Evolutionary conservation across 225 moss, liverwort and hornwort species (phyloP).

Genomic region (Physcomitrium patens): DNA sequence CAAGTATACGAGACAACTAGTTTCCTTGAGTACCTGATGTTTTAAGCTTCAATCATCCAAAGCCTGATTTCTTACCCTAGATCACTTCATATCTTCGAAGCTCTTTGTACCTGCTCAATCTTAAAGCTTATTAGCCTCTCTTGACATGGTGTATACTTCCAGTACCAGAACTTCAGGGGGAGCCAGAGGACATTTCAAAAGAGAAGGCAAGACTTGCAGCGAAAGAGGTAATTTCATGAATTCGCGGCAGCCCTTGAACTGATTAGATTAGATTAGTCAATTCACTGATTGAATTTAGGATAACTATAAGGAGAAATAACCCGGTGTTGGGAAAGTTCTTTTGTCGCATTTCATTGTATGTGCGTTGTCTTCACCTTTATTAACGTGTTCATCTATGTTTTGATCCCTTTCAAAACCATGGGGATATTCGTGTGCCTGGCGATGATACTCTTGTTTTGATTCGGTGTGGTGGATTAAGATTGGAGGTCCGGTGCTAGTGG

Average conservation of each 20-base stretch:
- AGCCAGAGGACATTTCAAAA: conserved; percentile 96
- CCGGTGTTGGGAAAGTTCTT: not conserved
- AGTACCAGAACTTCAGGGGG: conserved; percentile 98
- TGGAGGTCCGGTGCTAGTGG: conserved; percentile 95
- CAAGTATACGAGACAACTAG: not conserved
- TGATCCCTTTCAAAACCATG: not conserved
- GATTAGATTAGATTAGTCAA: not conserved
- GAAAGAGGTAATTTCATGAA: conserved; percentile 60
- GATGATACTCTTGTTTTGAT: not conserved
- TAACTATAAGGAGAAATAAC: no score
- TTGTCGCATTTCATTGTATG: not conserved
- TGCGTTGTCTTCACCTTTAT: not conserved
- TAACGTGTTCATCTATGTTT: not conserved
- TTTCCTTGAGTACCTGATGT: not conserved
- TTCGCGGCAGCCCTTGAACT: conserved; percentile 18
- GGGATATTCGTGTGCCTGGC: not conserved
- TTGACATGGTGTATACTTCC: conserved; percentile 33
- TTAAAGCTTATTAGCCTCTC: conserved; percentile 4
- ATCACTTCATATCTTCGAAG: not conserved
- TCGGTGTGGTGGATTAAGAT: conserved; percentile 54
- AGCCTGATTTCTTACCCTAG: not conserved
- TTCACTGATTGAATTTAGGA: no score
- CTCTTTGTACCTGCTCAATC: not conserved
- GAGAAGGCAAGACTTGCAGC: conserved; percentile 92
- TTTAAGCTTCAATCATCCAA: not conserved